Evolutionary conservation across 495 filamentous ascomycete genomes (phyloP).

Genomic region (Aspergillus cavernicola): DNA sequence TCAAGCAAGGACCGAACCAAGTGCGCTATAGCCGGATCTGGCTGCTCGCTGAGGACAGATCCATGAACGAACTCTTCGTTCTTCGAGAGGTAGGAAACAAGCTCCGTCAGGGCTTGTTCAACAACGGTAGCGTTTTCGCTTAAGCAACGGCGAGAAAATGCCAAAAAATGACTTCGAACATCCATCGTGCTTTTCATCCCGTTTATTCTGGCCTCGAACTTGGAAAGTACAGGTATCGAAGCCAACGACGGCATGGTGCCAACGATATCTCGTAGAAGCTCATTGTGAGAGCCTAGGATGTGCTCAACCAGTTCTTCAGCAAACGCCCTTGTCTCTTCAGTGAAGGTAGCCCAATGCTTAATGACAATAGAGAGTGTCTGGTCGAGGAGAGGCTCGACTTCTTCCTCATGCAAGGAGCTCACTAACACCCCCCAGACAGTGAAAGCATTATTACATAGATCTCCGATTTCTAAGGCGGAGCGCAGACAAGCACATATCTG

Average conservation of each 20-base stretch:
- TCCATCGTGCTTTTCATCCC: slow-evolving; percentile 58
- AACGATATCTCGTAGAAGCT: slow-evolving; percentile 59
- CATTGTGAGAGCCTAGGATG: slow-evolving; percentile 58
- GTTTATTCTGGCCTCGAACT: slow-evolving; percentile 59
- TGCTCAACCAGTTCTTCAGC: slow-evolving; percentile 58
- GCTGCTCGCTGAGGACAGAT: slow-evolving; percentile 80
- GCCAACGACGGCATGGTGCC: slow-evolving; percentile 73
- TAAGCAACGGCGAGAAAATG: slow-evolving; percentile 67
- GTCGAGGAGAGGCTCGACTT: slow-evolving; percentile 74
- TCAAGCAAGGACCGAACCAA: slow-evolving; percentile 78
- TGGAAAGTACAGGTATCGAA: slow-evolving; percentile 63
- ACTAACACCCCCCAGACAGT: slow-evolving; percentile 80
- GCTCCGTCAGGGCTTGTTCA: slow-evolving; percentile 69
- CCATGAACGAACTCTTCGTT: slow-evolving; percentile 81
- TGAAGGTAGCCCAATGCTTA: slow-evolving; percentile 70
- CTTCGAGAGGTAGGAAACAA: slow-evolving; percentile 63
- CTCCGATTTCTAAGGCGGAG: slow-evolving; percentile 68
- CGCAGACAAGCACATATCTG: slow-evolving; percentile 86
- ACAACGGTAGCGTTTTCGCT: slow-evolving; percentile 86
- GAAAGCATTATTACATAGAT: slow-evolving; percentile 73
- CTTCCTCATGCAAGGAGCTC: slow-evolving; percentile 65
- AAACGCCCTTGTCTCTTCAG: slow-evolving; percentile 51
- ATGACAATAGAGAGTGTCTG: slow-evolving; percentile 84
- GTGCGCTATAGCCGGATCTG: slow-evolving; percentile 65
- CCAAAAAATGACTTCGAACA: slow-evolving; percentile 58